Base-by-base conservation (phyloP, 768 basidiomycete genomes). In the Amanita rubescens region DNA sequence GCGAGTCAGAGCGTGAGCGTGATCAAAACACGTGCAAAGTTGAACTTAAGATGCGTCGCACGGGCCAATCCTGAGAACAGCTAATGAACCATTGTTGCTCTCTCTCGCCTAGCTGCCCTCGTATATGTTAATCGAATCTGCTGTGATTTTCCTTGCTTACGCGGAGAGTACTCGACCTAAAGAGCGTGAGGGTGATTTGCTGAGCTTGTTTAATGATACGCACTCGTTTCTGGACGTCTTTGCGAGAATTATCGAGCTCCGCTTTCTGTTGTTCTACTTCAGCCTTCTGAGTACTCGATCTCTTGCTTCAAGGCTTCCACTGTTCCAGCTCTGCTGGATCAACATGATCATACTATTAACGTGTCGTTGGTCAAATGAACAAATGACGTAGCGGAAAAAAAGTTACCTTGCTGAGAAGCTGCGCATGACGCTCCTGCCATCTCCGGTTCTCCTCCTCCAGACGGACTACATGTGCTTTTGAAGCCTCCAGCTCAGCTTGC, bases 281-380 rank as follows among this genome's bases (percentile, higher is more conserved):
- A 10, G 53, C 60, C 50, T 54, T 73, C 58, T 78, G 65, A 0
- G 68, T 53, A 65, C 51, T 79, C 77, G 8, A 87, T 77, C 62
- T 91, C 84, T 20, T 87, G 85, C 66, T 84, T 88, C 51, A 94
- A 74, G 6, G 78, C 75, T 61, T 91, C n/a, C n/a, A n/a, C n/a
- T n/a, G n/a, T 61, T 91, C 87, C 34, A 93, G 73, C 61, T 94
- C 91, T 2, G 85, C 81, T 15, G 91, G 90, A 64, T 93, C 91
- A 58, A 90, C 85, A 42, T 91, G 87, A 60, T 94, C 90, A 62
- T 92, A 92, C 87, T 90, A 56, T 3, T 55, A 19, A 0, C 25
- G 34, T 34, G 32, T 51, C 20, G 27, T 34, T 54, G 33, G 49
- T 34, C 19, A 38, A 30, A 38, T 24, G 17, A 27, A 14, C 15